Conservation (phyloP, 768 basidiomycete genomes). For the Hericium coralloides region DNA sequence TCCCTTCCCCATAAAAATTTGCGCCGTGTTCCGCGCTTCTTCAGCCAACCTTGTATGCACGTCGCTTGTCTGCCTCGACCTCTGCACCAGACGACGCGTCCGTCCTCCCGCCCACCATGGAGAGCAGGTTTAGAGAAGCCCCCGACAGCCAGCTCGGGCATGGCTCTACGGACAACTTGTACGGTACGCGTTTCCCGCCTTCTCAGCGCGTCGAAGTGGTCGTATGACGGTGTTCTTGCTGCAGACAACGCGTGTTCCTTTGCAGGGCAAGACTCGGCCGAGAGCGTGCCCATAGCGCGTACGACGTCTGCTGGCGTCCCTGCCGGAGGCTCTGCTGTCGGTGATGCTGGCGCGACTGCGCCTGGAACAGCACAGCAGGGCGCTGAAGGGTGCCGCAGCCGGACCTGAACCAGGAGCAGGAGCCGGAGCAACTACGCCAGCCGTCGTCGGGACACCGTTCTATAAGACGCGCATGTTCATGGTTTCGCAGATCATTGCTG, state of each 20-base stretch:
- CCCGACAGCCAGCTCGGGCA: background rate
- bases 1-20: background rate
- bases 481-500: conserved; percentile 40
- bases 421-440: conserved; percentile 1
- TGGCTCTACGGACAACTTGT: background rate
- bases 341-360: background rate
- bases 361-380: background rate
- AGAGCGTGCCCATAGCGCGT: background rate
- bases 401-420: background rate
- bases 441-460: conserved; percentile 28
- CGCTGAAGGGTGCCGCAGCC: background rate
- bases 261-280: background rate
- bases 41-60: background rate
- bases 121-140: background rate
- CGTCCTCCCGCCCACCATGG: background rate
- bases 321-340: background rate
- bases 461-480: conserved; percentile 62
- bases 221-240: background rate
- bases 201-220: background rate
- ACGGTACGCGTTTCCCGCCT: background rate
- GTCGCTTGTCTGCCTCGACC: background rate
- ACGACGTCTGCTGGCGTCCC: background rate
- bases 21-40: background rate
- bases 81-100: too few relatives aligned
- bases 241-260: background rate